A percentile compares a stretch with the other conserved stretches of the same genome.
phyloP scores from a whole-genome alignment of 345 rosid genomes.

The Ailanthus altissimus region DNA sequence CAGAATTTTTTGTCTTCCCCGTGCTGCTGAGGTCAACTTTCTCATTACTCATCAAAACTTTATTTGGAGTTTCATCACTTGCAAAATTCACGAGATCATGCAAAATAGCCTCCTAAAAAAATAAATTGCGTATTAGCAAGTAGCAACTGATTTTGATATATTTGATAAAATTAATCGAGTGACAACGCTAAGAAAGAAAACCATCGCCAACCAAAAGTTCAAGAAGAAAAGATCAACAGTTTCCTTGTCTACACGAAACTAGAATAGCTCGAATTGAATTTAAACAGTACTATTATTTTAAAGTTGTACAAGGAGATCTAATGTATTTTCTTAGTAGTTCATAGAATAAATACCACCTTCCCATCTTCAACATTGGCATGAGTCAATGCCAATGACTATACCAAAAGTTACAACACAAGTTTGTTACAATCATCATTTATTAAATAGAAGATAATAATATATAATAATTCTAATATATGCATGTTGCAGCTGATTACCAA shows the following conservation, averaged over 20 bases:
- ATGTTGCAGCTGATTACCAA: not conserved
- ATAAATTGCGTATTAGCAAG: too few species aligned
- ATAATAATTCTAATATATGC: not conserved
- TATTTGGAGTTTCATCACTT: slow-evolving; percentile 23
- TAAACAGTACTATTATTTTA: not conserved
- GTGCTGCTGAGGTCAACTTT: slow-evolving; percentile 25
- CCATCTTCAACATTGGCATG: slow-evolving; percentile 74
- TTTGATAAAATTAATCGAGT: not conserved
- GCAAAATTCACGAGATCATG: slow-evolving; percentile 34
- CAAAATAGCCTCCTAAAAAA: slow-evolving; percentile 29
- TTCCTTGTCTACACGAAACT: not conserved
- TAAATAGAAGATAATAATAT: not conserved
- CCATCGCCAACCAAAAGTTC: not conserved
- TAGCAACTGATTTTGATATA: not conserved
- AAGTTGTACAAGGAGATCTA: not conserved
- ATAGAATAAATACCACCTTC: slow-evolving; percentile 85
- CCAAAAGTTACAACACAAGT: not conserved
- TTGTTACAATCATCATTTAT: not conserved
- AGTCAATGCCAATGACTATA: slow-evolving; percentile 90
- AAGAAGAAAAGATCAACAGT: not conserved
- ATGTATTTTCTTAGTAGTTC: slow-evolving; percentile 34
- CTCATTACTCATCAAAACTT: slow-evolving; percentile 21
- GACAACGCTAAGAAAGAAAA: not conserved
- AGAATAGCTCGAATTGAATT: not conserved
- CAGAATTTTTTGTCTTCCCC: slow-evolving; percentile 47